Conservation (phyloP, 768 basidiomycete species). For the Termitomyces sp. region DNA sequence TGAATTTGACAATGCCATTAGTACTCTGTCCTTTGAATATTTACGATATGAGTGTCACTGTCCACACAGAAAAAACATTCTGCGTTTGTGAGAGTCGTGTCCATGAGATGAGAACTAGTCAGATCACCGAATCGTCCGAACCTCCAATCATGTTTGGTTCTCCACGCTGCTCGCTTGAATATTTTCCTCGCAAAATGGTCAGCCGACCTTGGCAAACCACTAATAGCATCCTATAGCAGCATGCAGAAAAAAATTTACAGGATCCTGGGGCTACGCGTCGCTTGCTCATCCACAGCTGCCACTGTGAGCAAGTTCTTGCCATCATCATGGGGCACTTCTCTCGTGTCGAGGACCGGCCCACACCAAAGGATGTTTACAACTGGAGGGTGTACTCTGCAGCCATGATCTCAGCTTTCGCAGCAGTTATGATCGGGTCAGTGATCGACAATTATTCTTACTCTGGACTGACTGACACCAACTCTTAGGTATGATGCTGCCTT, state of each 20-base stretch:
- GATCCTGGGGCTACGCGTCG: neutral
- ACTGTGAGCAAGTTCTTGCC: neutral
- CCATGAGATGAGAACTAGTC: neutral
- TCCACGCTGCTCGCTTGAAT: neutral
- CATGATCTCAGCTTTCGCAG: constrained; percentile 28
- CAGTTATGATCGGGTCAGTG: constrained; percentile 32
- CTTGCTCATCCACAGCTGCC: neutral
- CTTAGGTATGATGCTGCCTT: constrained; percentile 36
- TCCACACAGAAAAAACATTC: neutral
- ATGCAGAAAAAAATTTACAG: neutral
- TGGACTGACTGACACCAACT: constrained; percentile 1
- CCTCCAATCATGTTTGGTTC: neutral
- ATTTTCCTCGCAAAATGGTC: neutral
- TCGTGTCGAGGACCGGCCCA: constrained; percentile 18
- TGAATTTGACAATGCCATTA: neutral
- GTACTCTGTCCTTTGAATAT: neutral
- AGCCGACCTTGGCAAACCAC: neutral
- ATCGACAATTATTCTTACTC: neutral
- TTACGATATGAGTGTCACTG: too few relatives aligned
- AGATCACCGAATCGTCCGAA: neutral
- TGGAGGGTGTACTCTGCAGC: constrained; percentile 32
- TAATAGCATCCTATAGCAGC: neutral
- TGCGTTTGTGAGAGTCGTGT: neutral
- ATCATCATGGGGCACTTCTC: constrained; percentile 15
- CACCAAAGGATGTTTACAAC: constrained; percentile 31